A percentile compares a stretch with the other conserved stretches of the same genome.
Evolutionary conservation across 257 asterid species (phyloP).

Genomic region (Solanum pinnatisectum): DNA sequence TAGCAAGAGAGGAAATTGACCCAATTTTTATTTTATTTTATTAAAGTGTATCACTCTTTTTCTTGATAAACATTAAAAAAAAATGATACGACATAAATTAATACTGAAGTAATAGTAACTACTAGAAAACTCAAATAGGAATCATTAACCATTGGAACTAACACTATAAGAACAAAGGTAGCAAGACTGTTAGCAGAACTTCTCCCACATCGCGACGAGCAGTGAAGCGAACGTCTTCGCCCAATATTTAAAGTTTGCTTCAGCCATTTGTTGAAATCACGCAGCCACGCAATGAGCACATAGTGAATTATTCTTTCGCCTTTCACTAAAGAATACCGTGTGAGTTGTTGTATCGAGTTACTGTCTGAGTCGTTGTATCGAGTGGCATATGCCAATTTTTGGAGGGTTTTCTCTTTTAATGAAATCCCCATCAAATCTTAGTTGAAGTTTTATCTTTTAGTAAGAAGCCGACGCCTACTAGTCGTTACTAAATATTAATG

Average conservation of each 20-base stretch:
- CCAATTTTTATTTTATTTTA: too few species aligned
- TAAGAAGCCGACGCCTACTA: too few species aligned
- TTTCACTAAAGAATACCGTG: background rate
- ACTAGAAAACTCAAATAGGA: too few species aligned
- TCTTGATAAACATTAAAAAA: background rate
- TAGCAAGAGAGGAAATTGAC: background rate
- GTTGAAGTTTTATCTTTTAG: background rate
- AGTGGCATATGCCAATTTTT: background rate
- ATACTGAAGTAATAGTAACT: too few species aligned
- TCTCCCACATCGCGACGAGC: background rate
- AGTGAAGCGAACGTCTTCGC: background rate
- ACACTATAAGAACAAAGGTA: background rate
- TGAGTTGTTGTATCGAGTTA: too few species aligned
- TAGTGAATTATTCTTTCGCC: background rate
- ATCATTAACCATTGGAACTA: background rate
- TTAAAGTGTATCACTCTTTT: background rate
- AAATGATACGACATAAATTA: too few species aligned
- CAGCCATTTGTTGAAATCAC: accelerated
- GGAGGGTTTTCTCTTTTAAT: background rate
- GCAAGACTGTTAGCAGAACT: background rate
- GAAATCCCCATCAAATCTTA: background rate
- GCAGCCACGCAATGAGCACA: background rate
- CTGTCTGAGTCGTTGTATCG: background rate
- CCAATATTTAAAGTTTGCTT: background rate
- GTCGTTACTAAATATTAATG: too few species aligned